Percentiles rank a stretch among this genome's conserved stretches.
phyloP scores from a whole-genome alignment of 495 filamentous ascomycete genomes.

The Aspergillus campestris region DNA sequence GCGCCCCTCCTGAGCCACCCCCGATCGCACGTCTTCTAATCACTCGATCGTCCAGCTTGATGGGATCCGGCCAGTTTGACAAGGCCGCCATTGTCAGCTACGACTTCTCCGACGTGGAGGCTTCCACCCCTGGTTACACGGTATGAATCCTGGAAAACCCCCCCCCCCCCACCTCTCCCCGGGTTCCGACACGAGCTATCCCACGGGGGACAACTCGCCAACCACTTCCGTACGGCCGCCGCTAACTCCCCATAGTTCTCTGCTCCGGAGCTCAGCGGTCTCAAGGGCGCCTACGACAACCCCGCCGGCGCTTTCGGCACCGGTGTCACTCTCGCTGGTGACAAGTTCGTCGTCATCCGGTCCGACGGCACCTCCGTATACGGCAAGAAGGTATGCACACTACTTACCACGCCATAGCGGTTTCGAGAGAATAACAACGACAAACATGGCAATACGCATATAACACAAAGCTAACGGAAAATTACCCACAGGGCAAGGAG shows the following conservation, averaged over 20 bases:
- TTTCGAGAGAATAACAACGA: too few relatives aligned
- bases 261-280: constrained; percentile 29
- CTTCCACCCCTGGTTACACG: constrained; percentile 56
- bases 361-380: constrained; percentile 73
- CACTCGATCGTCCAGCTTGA: constrained; percentile 48
- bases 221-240: background rate
- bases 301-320: constrained; percentile 20
- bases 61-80: constrained; percentile 76
- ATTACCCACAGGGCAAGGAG: constrained; percentile 57
- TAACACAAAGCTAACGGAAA: background rate
- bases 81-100: constrained; percentile 79
- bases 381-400: constrained; percentile 63
- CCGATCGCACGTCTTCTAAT: constrained; percentile 10
- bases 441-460: too few relatives aligned
- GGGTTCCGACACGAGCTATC: background rate
- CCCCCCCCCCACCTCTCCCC: background rate
- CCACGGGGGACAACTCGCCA: background rate
- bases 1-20: constrained; percentile 5
- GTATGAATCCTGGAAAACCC: constrained; percentile 48
- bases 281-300: constrained; percentile 26
- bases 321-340: constrained; percentile 64
- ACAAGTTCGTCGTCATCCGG: constrained; percentile 64
- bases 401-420: background rate
- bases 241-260: constrained; percentile 22
- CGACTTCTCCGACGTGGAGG: constrained; percentile 79